Base-by-base conservation (phyloP, 352 stramenopile species). In the Globisporangium rhizosaccharum region DNA sequence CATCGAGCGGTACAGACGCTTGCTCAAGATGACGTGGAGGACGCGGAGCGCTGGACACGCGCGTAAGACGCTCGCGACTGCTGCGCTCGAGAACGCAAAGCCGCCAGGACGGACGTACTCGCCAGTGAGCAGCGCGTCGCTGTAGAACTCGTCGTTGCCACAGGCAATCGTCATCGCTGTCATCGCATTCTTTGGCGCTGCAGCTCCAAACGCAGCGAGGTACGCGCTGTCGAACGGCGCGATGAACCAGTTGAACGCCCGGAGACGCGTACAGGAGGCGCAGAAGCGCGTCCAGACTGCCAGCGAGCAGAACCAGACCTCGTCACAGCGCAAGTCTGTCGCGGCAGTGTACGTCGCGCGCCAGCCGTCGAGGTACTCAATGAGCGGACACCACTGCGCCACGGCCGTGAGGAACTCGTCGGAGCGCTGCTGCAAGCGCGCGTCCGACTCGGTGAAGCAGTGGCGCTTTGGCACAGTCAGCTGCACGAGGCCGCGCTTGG, bases 361-460 rank as follows among this genome's bases (percentile, higher is more conserved):
- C 61, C 62, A 72, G 36, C 66, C 61, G 42, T 72, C 66, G 1
- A 72, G 54, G 18, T 64, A 65, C 62, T 69, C 42, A 41, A 72
- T 50, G 9, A 60, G 42, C 0, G 61, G 66, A n/a, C 57, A 67
- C 20, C 53, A 72, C 26, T 4, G n/a, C 8, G 61, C 51, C 3
- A 72, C 53, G 0, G 48, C 50, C 17, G 30, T 39, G 17, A 72
- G 39, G 18, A 64, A 62, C 51, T 59, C 62, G 46, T 69, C 57
- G 1, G 49, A 46, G 39, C 44, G 57, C 9, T 56, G 23, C 12
- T 48, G 47, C 14, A 51, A 45, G 17, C 39, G 18, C 18, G 44
- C 50, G 18, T 62, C 61, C 11, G 37, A 30, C 6, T 58, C 39
- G 12, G 18, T 50, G n/a, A 28, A 50, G 18, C 30, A 30, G 39